A percentile compares a stretch with the other conserved stretches of the same genome.
Evolutionary conservation across 257 asterid genomes (phyloP).

Genomic region (Nicotiana attenuata): DNA sequence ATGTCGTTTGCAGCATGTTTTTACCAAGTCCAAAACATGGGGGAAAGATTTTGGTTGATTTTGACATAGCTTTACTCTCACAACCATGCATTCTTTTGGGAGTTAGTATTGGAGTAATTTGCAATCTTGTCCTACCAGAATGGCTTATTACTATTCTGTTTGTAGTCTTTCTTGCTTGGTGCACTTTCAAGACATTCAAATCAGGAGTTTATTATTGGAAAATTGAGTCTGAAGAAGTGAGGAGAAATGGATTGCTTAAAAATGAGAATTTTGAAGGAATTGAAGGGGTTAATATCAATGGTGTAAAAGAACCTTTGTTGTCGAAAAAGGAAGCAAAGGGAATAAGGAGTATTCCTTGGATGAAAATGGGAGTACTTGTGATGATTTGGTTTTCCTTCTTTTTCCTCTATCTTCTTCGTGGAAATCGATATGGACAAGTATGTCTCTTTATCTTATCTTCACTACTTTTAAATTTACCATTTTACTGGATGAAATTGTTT

Average conservation of each 20-base stretch:
- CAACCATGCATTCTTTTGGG: slow-evolving; percentile 86
- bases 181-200: slow-evolving; percentile 60
- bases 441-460: neutral
- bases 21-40: slow-evolving; percentile 15
- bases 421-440: slow-evolving; percentile 75
- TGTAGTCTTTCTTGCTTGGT: slow-evolving; percentile 58
- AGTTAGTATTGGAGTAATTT: slow-evolving; percentile 71
- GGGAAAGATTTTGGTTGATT: slow-evolving; percentile 44
- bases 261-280: slow-evolving; percentile 4
- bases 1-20: slow-evolving; percentile 37
- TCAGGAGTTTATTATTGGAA: slow-evolving; percentile 62
- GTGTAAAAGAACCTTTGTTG: slow-evolving; percentile 26
- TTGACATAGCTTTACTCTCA: slow-evolving; percentile 64
- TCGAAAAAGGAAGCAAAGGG: slow-evolving; percentile 16
- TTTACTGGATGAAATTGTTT: too few relatives aligned
- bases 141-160: slow-evolving; percentile 63
- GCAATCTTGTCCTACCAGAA: slow-evolving; percentile 62
- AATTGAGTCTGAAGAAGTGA: slow-evolving; percentile 38
- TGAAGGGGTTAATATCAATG: neutral
- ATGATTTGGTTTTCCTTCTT: slow-evolving; percentile 70
- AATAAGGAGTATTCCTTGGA: slow-evolving; percentile 34
- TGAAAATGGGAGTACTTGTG: slow-evolving; percentile 52
- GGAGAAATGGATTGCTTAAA: slow-evolving; percentile 9
- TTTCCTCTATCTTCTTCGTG: slow-evolving; percentile 66
- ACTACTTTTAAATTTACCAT: too few relatives aligned